Conservation (phyloP, 805 yeast species). For the Saccharomycopsis vini region DNA sequence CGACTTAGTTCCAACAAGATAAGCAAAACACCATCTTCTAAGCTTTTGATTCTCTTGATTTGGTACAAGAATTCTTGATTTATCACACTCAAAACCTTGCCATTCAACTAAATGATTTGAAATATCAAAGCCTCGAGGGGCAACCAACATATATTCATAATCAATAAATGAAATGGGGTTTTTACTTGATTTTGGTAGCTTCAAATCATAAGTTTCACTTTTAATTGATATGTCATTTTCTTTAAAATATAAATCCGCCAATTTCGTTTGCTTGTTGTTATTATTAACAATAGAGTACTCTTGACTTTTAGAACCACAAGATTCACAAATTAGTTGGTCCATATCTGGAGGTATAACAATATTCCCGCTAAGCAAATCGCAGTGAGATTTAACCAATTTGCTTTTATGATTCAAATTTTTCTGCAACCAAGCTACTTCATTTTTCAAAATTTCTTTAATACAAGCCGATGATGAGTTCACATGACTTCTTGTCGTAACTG, state of each 20-base stretch:
- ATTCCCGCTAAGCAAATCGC: conserved; percentile 69
- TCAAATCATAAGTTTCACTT: conserved; percentile 1
- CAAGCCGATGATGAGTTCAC: too few relatives aligned
- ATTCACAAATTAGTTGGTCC: conserved; percentile 1
- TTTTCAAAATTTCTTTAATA: conserved; percentile 30
- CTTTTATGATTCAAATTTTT: conserved; percentile 34
- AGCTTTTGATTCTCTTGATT: conserved; percentile 33
- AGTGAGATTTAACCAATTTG: conserved; percentile 55
- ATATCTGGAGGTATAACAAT: conserved; percentile 46
- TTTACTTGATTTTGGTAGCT: conserved; percentile 22
- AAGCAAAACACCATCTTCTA: conserved; percentile 50
- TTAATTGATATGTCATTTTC: neutral
- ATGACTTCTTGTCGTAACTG: conserved; percentile 27
- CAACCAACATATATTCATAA: conserved; percentile 64
- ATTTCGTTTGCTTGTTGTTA: neutral
- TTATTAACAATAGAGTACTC: neutral
- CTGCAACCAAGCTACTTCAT: conserved; percentile 51
- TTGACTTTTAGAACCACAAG: neutral
- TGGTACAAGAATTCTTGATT: conserved; percentile 49
- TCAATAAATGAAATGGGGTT: conserved; percentile 54
- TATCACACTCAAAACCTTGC: conserved; percentile 74
- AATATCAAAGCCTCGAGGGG: conserved; percentile 66
- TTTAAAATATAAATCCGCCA: neutral
- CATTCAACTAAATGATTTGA: conserved; percentile 72
- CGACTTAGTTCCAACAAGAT: conserved; percentile 29